A percentile compares a stretch with the other conserved stretches of the same genome.
Evolutionary conservation across 768 basidiomycete genomes (phyloP).

Genomic region (Termitomyces sp.): DNA sequence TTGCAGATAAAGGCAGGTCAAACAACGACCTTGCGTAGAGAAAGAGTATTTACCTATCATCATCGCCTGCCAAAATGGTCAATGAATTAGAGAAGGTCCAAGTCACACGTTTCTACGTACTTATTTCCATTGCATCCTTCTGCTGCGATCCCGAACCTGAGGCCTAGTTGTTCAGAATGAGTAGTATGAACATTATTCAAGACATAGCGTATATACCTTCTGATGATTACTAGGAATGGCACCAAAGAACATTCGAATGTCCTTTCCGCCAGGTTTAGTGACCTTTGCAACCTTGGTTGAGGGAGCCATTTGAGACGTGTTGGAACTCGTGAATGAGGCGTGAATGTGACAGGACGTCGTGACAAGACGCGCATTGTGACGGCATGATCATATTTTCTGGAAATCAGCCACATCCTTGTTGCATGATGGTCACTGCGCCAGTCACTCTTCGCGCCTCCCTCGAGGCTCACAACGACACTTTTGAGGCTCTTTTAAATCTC

Average conservation of each 20-base stretch:
- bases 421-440: slow-evolving; percentile 43
- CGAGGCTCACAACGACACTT: slow-evolving; percentile 80
- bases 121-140: slow-evolving; percentile 24
- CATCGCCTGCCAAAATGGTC: not conserved
- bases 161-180: slow-evolving; percentile 4
- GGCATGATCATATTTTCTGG: not conserved
- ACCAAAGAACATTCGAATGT: slow-evolving; percentile 37
- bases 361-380: slow-evolving; percentile 1
- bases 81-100: not conserved
- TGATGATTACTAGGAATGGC: slow-evolving; percentile 11
- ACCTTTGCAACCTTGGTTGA: slow-evolving; percentile 20
- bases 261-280: slow-evolving; percentile 27
- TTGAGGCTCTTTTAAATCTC: slow-evolving; percentile 76
- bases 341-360: slow-evolving; percentile 1
- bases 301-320: slow-evolving; percentile 12
- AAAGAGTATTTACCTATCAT: not conserved
- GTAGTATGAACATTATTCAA: not conserved
- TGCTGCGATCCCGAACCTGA: slow-evolving; percentile 12
- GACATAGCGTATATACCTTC: slow-evolving; percentile 3
- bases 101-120: slow-evolving; percentile 4
- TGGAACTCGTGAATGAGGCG: not conserved
- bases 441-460: slow-evolving; percentile 55
- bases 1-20: not conserved
- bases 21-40: not conserved
- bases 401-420: not conserved